Conservation (phyloP, 2,329 filamentous ascomycete species). For the Colletotrichum spaethianum region DNA sequence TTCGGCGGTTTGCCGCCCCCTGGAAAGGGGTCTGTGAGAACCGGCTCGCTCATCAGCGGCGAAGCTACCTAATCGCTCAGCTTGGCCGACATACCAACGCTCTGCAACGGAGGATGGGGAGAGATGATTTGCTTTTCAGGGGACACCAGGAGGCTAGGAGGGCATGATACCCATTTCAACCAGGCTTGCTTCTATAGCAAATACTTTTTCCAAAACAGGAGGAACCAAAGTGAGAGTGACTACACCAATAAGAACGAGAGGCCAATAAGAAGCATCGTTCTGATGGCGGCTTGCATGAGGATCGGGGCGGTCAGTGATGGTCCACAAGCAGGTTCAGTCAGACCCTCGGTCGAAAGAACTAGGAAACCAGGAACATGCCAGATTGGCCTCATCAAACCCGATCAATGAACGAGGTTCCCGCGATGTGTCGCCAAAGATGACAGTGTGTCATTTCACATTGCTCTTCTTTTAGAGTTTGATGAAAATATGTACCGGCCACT, state of each 20-base stretch:
- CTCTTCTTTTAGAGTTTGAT: not conserved
- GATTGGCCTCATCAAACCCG: not conserved
- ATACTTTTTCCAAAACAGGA: no score
- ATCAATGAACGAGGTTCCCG: not conserved
- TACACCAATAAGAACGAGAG: not conserved
- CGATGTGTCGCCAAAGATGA: not conserved
- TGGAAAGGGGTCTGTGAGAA: no score
- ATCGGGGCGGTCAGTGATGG: not conserved
- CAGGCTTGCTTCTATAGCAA: not conserved
- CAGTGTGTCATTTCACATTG: not conserved
- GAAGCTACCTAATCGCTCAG: not conserved
- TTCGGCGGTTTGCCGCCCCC: not conserved
- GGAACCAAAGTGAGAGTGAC: not conserved
- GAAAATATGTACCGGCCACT: not conserved
- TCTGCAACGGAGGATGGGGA: not conserved
- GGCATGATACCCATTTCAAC: not conserved
- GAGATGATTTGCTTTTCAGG: not conserved
- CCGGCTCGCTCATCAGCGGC: not conserved
- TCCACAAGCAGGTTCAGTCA: not conserved
- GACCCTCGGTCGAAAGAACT: not conserved
- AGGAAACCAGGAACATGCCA: no score
- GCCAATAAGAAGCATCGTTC: not conserved
- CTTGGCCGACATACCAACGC: not conserved
- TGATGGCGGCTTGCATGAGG: not conserved
- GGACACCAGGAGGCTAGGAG: not conserved